Base-by-base conservation (phyloP, 371 early-diverging fungal species). In the Enterospora canceri region DNA sequence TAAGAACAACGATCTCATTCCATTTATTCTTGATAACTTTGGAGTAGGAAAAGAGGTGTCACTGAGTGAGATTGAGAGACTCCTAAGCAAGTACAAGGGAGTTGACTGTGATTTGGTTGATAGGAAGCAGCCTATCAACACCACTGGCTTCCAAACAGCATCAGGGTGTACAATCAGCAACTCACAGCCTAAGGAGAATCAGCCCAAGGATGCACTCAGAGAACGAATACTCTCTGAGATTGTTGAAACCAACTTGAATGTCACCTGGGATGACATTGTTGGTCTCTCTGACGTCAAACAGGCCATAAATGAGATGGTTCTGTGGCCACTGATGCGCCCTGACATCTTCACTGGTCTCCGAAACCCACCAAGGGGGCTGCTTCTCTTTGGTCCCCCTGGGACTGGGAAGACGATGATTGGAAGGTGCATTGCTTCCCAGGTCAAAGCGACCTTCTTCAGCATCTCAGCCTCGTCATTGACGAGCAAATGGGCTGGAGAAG, bases 401-500 rank as follows among this genome's bases (percentile, higher is more conserved):
- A 94, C 79, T 68, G 88, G 88, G 32, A 90, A 92, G 76, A 92
- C 92, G 0, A 80, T 92, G 79, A 88, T 92, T 40, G 92, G 88
- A 31, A 88, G 88, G 61, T 88, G 89, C 77, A 88, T 92, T 0
- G 95, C 95, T 0, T 85, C 85, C 0, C 91, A 92, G 71, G 87
- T 88, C 0, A 82, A 86, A 1, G 90, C 92, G 19, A 89, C 89
- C 49, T 97, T 95, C 78, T 85, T 95, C 72, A 82, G 89, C 1
- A 84, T 97, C 30, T 85, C 85, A 69, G 85, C 89, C 0, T 88
- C 89, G 8, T 87, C 90, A 4, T 80, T 93, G 34, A 91, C 91
- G 0, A 87, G 88, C 15, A 92, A 92, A 74, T 93, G 91, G 90
- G 85, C 91, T 16, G 93, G 93, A 28, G 92, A 93, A 71, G 90